A percentile compares a stretch with the other conserved stretches of the same genome.
Evolutionary conservation across 768 basidiomycete species (phyloP).

Genomic region (Psilocybe cubensis): DNA sequence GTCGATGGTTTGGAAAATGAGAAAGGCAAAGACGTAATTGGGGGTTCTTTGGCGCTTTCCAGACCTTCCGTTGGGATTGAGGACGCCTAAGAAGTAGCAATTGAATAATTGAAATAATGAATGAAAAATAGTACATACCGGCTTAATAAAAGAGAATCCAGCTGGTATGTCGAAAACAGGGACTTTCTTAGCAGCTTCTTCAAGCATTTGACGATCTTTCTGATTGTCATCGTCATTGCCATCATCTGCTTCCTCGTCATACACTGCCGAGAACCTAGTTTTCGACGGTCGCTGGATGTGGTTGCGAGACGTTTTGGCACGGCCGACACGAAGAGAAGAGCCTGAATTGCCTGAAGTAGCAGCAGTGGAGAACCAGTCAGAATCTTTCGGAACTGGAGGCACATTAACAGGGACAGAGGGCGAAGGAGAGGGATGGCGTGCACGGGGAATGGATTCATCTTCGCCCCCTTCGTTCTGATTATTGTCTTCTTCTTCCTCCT

Average conservation of each 20-base stretch:
- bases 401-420: conserved; percentile 16
- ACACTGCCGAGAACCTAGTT: conserved; percentile 70
- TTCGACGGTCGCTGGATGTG: conserved; percentile 60
- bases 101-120: conserved; percentile 8
- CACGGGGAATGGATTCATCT: conserved; percentile 7
- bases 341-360: conserved; percentile 30
- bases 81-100: conserved; percentile 28
- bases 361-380: conserved; percentile 37
- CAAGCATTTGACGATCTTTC: conserved; percentile 49
- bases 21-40: conserved; percentile 65
- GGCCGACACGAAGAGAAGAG: conserved; percentile 71
- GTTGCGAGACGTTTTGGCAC: conserved; percentile 56
- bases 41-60: conserved; percentile 62
- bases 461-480: conserved; percentile 24
- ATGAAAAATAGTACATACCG: conserved; percentile 22
- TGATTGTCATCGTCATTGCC: conserved; percentile 43
- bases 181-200: conserved; percentile 56
- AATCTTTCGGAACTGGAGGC: conserved; percentile 21
- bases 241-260: conserved; percentile 52
- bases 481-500: conserved; percentile 51
- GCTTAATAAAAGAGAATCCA: conserved; percentile 69
- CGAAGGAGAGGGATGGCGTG: conserved; percentile 17
- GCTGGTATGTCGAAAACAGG: conserved; percentile 63
- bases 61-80: conserved; percentile 35
- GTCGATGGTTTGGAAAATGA: conserved; percentile 51